A percentile compares a stretch with the other conserved stretches of the same genome.
These are phyloP conservation scores for Stephanodiscus triporus DNA, from an alignment of 108 stramenopile species.

Conservation along the genomic window DNA sequence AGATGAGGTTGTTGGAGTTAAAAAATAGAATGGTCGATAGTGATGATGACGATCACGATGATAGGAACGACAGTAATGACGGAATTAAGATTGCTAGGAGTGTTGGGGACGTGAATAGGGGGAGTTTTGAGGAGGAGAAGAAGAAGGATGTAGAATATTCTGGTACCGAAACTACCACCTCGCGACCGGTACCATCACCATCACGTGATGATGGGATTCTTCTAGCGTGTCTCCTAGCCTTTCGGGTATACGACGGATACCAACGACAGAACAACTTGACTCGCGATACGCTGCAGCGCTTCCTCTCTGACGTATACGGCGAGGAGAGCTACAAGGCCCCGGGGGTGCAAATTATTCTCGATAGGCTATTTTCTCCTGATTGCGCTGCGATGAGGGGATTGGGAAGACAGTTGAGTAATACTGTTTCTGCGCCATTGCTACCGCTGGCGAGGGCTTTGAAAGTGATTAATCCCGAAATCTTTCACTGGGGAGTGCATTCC, in stretches of 20 bases:
- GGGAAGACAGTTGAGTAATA: neutral
- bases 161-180: conserved; percentile 22
- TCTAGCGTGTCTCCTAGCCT: conserved; percentile 51
- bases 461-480: conserved; percentile 23
- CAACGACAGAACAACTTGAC: conserved; percentile 71
- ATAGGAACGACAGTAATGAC: conserved; percentile 12
- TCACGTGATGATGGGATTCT: conserved; percentile 37
- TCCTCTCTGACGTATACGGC: conserved; percentile 81
- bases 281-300: conserved; percentile 83
- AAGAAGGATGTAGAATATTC: conserved; percentile 14
- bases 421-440: conserved; percentile 12
- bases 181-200: conserved; percentile 18
- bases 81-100: neutral
- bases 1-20: conserved; percentile 40
- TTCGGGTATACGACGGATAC: conserved; percentile 80
- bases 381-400: neutral
- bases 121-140: neutral
- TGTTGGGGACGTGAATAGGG: neutral
- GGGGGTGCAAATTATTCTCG: conserved; percentile 48
- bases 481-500: conserved; percentile 31
- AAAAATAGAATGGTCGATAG: conserved; percentile 20
- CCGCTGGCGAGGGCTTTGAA: conserved; percentile 24
- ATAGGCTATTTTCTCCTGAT: conserved; percentile 54
- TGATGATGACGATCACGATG: conserved; percentile 15
- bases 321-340: conserved; percentile 75